Evolutionary conservation across 1,139 yeast species (phyloP), one percentile per base, ranked within the genome.

Genomic region (Saccharomyces hybrid): DNA sequence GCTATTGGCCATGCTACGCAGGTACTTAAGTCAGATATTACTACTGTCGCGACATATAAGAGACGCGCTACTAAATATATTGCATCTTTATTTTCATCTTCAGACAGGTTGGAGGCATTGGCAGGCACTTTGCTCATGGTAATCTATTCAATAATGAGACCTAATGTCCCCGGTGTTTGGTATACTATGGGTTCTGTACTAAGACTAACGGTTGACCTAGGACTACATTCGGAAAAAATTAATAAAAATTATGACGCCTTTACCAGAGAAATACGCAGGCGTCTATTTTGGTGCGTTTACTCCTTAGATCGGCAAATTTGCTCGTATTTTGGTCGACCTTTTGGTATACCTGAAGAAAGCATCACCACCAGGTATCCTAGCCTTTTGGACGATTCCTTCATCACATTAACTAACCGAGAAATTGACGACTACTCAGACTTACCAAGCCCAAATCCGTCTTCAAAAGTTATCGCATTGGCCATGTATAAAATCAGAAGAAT

Each of bases 91-190:
- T 82, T 82, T 63, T 69, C 77, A 2, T 78, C 87, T 0, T 59
- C 73, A 0, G 88, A 88, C 64, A 78, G 84, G 46, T 71, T 88
- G 49, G 95, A 86, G 62, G 78, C 87, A 0, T 70, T 90, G 2
- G 91, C 87, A 65, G 93, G 91, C 0, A 74, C 88, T 16, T 67
- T 90, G 31, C 72, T 88, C 25, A 72, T 86, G 47, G 82, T 95
- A 0, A 67, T 84, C 4, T 90, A 86, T 65, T 83, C 96, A 1
- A 77, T 81, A 26, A 77, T 85, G 90, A 74, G 89, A 58, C 90
- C 91, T 0, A 80, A 86, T 1, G 81, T 82, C 3, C 96, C 97
- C 0, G 95, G 96, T 1, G 88, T 88, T n/a, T 90, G 97, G 97
- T 88, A 88, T 65, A 82, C 88, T 1, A 74, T 88, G 58, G 97